A percentile compares a stretch with the other conserved stretches of the same genome.
Conservation (phyloP, 768 basidiomycete species). For the Leccinum longicurvipes region DNA sequence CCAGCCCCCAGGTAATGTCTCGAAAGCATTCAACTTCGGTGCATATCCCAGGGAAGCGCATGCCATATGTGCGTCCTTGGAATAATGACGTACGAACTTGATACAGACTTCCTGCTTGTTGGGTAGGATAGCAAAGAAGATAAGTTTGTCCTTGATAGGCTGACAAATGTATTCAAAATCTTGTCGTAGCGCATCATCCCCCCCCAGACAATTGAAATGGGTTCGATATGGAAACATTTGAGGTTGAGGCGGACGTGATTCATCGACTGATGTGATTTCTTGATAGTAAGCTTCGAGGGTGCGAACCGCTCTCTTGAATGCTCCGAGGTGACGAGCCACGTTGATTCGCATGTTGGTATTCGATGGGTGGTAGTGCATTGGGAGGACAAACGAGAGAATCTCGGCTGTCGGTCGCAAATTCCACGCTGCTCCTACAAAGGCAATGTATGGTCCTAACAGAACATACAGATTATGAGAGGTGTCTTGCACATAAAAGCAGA, state of each 20-base stretch:
- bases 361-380: not conserved
- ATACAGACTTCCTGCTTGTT: not conserved
- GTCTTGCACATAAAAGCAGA: not conserved
- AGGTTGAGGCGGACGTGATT: not conserved
- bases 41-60: not conserved
- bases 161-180: not conserved
- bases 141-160: not conserved
- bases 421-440: not conserved
- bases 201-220: not conserved
- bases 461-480: not conserved
- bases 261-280: not conserved
- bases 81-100: not conserved
- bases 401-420: not conserved
- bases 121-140: not conserved
- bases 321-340: not conserved
- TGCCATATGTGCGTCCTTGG: not conserved
- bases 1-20: not conserved
- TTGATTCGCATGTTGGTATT: not conserved
- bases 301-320: not conserved
- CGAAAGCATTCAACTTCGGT: not conserved
- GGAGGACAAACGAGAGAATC: not conserved
- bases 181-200: not conserved
- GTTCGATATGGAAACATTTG: not conserved
- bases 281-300: not conserved
- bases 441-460: not conserved